phyloP scores from a whole-genome alignment of 2,329 filamentous ascomycete genomes.

The Claviceps africana region DNA sequence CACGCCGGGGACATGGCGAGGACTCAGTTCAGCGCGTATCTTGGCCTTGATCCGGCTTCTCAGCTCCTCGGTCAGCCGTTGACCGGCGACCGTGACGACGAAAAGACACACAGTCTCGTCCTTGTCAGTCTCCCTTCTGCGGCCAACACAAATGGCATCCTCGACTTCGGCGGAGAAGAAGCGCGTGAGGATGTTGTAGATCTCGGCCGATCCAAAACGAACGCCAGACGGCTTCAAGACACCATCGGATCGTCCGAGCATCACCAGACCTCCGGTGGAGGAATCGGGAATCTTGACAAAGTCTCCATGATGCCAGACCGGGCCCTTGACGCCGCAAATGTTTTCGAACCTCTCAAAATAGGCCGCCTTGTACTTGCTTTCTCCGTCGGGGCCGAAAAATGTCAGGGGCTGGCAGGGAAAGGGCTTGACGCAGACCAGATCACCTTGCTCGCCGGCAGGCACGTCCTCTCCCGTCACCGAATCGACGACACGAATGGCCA shows the following conservation, averaged over 20 bases:
- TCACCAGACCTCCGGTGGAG: conserved; percentile 62
- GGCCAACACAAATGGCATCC: conserved; percentile 78
- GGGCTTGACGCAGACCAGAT: conserved; percentile 72
- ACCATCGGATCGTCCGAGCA: conserved; percentile 86
- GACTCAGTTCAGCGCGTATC: conserved; percentile 67
- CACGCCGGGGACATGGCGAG: conserved; percentile 75
- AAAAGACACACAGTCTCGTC: conserved; percentile 88
- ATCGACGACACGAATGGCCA: conserved; percentile 55
- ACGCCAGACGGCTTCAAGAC: conserved; percentile 88
- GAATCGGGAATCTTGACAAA: conserved; percentile 59
- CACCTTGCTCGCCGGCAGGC: conserved; percentile 56
- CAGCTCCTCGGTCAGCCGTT: conserved; percentile 44
- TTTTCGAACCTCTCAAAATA: conserved; percentile 76
- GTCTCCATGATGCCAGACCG: conserved; percentile 87
- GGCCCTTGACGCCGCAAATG: conserved; percentile 22
- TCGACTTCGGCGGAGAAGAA: conserved; percentile 68
- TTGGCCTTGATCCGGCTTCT: conserved; percentile 48
- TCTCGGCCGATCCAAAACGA: conserved; percentile 84
- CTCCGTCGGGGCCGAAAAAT: conserved; percentile 58
- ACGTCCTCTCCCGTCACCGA: conserved; percentile 40
- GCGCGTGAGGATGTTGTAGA: conserved; percentile 83
- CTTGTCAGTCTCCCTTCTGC: conserved; percentile 52
- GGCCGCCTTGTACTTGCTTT: conserved; percentile 62
- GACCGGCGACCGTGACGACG: conserved; percentile 55
- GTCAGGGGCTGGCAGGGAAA: conserved; percentile 86